Conservation (phyloP, 352 stramenopile species). For the Globisporangium radiosum region DNA sequence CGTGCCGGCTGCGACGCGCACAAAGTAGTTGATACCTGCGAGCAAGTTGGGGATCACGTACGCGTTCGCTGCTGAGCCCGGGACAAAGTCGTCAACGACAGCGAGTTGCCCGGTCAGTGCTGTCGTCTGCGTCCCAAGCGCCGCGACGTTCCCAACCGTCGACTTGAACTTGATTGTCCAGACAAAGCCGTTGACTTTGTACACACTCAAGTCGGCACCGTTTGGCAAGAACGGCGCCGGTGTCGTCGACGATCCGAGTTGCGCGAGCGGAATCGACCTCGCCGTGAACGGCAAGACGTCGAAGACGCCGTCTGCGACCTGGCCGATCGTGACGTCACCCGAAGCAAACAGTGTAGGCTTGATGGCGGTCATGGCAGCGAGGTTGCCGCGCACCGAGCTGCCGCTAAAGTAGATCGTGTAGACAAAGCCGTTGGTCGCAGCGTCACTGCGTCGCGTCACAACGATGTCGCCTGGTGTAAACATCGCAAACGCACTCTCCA, state of each 20-base stretch:
- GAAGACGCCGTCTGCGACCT: constrained; percentile 24
- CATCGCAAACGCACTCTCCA: constrained; percentile 30
- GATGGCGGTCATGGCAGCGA: constrained; percentile 19
- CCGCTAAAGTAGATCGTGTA: constrained; percentile 78
- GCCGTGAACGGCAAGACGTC: constrained; percentile 21
- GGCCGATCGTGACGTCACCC: constrained; percentile 24
- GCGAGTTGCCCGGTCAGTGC: constrained; percentile 21
- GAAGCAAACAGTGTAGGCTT: constrained; percentile 21
- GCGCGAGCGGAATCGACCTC: constrained; percentile 49
- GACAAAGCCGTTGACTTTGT: constrained; percentile 72
- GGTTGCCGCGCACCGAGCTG: constrained; percentile 27
- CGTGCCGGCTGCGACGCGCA: constrained; percentile 49
- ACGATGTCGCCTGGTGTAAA: constrained; percentile 30
- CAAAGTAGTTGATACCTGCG: constrained; percentile 61
- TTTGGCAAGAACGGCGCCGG: constrained; percentile 30
- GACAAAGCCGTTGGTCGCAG: constrained; percentile 50
- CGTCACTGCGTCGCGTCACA: constrained; percentile 42
- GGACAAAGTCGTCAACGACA: constrained; percentile 36
- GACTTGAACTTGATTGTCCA: constrained; percentile 82
- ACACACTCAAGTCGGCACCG: constrained; percentile 35
- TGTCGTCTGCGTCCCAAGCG: constrained; percentile 23
- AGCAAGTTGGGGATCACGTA: constrained; percentile 46
- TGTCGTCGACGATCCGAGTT: constrained; percentile 15
- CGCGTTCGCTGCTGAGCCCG: constrained; percentile 25
- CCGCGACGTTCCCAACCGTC: constrained; percentile 57